These are phyloP conservation scores for Musa beccarii DNA, from an alignment of 176 grass and related monocot genomes.

Conservation along the genomic window DNA sequence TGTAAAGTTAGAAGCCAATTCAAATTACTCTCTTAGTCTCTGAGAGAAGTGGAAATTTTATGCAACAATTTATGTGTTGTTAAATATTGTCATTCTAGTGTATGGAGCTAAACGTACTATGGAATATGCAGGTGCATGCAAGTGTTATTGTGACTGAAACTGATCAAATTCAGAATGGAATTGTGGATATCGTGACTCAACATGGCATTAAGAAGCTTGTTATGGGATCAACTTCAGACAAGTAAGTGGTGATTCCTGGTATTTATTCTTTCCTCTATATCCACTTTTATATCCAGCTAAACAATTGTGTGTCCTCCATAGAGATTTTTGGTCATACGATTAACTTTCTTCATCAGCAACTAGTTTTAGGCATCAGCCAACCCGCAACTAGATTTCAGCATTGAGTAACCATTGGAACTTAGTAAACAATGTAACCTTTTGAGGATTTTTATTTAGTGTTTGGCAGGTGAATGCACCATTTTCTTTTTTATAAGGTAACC, in stretches of 20 bases:
- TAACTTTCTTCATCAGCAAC: neutral
- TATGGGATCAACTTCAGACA: conserved; percentile 64
- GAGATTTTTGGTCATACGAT: neutral
- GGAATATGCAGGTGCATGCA: conserved; percentile 39
- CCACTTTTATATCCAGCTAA: neutral
- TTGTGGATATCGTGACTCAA: conserved; percentile 52
- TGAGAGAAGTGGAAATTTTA: neutral
- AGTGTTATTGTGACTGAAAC: conserved; percentile 45
- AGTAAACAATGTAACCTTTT: neutral
- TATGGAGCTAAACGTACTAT: neutral
- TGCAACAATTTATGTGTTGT: neutral
- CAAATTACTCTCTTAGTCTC: too few relatives aligned
- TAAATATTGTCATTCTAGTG: neutral
- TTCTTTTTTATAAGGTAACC: neutral
- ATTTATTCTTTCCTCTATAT: neutral
- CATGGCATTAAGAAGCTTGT: conserved; percentile 56
- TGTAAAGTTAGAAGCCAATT: too few relatives aligned
- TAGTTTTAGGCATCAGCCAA: neutral
- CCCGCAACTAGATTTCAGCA: neutral
- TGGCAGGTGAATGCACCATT: neutral
- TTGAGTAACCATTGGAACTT: neutral
- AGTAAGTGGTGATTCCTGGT: conserved; percentile 27
- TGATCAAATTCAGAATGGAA: conserved; percentile 68
- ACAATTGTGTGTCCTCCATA: neutral
- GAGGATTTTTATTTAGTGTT: neutral